Base-by-base conservation (phyloP, 1,284 basidiomycete species). In the Apiotrichum veenhuisii region DNA sequence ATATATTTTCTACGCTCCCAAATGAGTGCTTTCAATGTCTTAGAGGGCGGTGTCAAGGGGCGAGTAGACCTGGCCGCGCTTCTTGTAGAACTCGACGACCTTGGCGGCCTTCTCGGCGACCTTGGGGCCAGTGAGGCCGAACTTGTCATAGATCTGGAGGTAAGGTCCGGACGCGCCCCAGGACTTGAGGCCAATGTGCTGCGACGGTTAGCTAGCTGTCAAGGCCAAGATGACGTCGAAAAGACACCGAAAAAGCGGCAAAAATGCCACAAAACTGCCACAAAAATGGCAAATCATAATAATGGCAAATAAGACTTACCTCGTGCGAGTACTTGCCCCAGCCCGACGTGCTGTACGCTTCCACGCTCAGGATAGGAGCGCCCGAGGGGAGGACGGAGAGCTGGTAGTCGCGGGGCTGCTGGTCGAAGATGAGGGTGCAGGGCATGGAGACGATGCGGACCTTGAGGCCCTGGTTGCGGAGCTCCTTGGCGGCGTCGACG, bases 121-220 rank as follows among this genome's bases (percentile, higher is more conserved):
- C 77, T 90, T 86, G 84, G 70, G 46, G 30, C 69, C 69, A 52
- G 89, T 92, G 72, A 94, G 82, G 41, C 87, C 90, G 71, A 92
- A 91, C 79, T 69, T 56, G 48, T 58, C 54, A 52, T 58, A 95
- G 18, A 93, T 87, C 80, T 93, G 83, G 75, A 84, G 83, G 76
- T 90, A 93, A 20, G 93, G 92, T 48, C 87, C 93, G 43, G 91
- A 95, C 34, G 89, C 86, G 75, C 93, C 93, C 86, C 88, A 94
- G 26, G 80, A 82, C 55, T 81, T 75, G 60, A 94, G 79, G 73
- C 91, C 91, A 66, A 83, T 88, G 82, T 89, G 87, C 34, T 37
- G 33, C 9, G 33, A 34, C 14, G 8, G 33, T 34, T 34, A 34
- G 33, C 33, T n/a, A n/a, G 33, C 33, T 34, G 33, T 34, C 14